phyloP scores from a whole-genome alignment of 352 stramenopile genomes.

The Phytophthora chlamydospora region DNA sequence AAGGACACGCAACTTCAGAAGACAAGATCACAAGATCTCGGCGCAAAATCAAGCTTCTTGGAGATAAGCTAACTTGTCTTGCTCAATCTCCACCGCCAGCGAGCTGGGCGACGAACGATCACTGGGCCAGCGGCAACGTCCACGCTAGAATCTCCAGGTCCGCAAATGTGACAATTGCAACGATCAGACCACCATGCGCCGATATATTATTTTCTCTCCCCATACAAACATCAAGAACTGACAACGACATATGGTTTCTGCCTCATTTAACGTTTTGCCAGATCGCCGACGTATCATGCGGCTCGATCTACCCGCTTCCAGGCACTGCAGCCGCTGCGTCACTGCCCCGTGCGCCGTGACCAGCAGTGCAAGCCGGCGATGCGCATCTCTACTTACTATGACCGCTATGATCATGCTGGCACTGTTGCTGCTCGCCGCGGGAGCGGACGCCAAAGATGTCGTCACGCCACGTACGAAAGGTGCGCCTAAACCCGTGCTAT shows the following conservation, averaged over 20 bases:
- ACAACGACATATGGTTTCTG: background rate
- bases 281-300: slow-evolving; percentile 18
- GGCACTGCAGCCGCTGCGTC: background rate
- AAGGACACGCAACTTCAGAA: no score
- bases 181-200: no score
- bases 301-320: slow-evolving; percentile 8
- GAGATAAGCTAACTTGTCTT: no score
- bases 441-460: slow-evolving; percentile 23
- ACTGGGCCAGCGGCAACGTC: no score
- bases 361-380: background rate
- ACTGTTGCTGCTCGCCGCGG: slow-evolving; percentile 11
- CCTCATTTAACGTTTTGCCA: slow-evolving; percentile 26
- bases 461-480: slow-evolving; percentile 25
- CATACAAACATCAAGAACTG: no score
- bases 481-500: slow-evolving; percentile 10
- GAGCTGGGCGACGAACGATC: no score
- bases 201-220: no score
- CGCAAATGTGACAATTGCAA: no score
- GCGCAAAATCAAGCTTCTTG: no score
- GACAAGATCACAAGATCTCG: no score
- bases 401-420: slow-evolving; percentile 2
- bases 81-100: no score
- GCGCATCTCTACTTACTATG: slow-evolving; percentile 1
- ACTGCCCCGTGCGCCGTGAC: background rate
- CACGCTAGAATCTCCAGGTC: no score